Evolutionary conservation across 306 rosid genomes (phyloP), one percentile per base, ranked within the genome.

Genomic region (Trifolium dubium): DNA sequence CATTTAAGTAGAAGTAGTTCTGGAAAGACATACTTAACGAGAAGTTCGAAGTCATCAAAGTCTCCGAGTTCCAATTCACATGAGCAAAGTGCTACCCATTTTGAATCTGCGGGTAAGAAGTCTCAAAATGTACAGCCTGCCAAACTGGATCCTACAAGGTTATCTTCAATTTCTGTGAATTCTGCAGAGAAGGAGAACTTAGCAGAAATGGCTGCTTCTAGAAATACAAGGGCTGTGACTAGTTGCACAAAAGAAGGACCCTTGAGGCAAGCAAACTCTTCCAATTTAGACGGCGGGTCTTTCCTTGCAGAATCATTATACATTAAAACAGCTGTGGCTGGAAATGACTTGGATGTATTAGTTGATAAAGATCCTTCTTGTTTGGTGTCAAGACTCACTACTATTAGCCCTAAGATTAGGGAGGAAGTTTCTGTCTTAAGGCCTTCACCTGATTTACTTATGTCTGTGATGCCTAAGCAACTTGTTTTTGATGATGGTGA

Each of bases 401-500:
- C 47, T 61, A 71, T 41, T 80, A 71, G 67, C 63, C 75, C 79
- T 50, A 37, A 64, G 78, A 79, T 66, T 74, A 85, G 72, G 74
- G 68, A 49, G 34, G 87, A 85, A 59, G 84, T 74, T 78, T 79
- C 74, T 15, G 67, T 18, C 77, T 64, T 50, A 28, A 77, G 72
- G 81, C 31, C 40, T 12, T 71, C 83, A 64, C 37, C 88, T 87
- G 86, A 78, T 81, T 74, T 51, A 68, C 75, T 41, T 12, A 77
- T 72, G 80, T 67, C 79, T 72, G 77, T 82, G 80, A 80, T 77
- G 75, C 89, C 90, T 67, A 85, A 81, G 72, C 85, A 90, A 62
- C 88, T 83, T 73, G 74, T 83, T 76, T 85, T 85, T 83, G 92
- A 78, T 79, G 81, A 80, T 5, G 70, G 71, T 4, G 91, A 81